Percentiles rank a stretch among this genome's conserved stretches.
Conservation (phyloP, 1,139 yeast genomes). For the Pichia sp. region DNA sequence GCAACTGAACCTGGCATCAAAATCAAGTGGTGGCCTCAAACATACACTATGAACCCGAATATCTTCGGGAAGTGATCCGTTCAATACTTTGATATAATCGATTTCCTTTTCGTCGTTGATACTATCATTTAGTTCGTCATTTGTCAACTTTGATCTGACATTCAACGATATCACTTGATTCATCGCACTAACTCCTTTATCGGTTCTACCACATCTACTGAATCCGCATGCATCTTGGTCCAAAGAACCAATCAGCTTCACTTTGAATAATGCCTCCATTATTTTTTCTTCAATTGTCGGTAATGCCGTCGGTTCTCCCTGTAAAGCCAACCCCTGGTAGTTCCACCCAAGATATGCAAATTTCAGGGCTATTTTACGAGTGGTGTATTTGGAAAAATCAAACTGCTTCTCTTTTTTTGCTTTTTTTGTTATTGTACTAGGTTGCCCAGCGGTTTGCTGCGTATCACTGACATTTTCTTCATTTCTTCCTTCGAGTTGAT, state of each 20-base stretch:
- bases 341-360: conserved; percentile 93
- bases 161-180: conserved; percentile 82
- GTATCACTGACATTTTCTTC: background rate
- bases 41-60: conserved; percentile 78
- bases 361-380: conserved; percentile 65
- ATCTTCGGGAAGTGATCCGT: conserved; percentile 72
- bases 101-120: conserved; percentile 57
- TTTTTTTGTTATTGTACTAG: background rate
- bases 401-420: conserved; percentile 35
- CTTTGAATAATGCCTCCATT: conserved; percentile 58
- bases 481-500: conserved; percentile 33
- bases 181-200: conserved; percentile 94
- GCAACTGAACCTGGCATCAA: conserved; percentile 94
- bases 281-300: conserved; percentile 85
- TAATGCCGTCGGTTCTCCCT: conserved; percentile 62
- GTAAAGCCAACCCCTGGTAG: conserved; percentile 84
- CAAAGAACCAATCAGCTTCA: conserved; percentile 55
- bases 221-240: conserved; percentile 58
- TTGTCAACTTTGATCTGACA: conserved; percentile 59
- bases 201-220: conserved; percentile 95
- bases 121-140: conserved; percentile 49
- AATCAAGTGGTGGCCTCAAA: conserved; percentile 69
- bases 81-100: conserved; percentile 67
- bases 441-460: background rate
- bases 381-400: conserved; percentile 61